Evolutionary conservation across 495 filamentous ascomycete genomes (phyloP), one percentile per base, ranked within the genome.

Genomic region (Annulohypoxylon stygium): DNA sequence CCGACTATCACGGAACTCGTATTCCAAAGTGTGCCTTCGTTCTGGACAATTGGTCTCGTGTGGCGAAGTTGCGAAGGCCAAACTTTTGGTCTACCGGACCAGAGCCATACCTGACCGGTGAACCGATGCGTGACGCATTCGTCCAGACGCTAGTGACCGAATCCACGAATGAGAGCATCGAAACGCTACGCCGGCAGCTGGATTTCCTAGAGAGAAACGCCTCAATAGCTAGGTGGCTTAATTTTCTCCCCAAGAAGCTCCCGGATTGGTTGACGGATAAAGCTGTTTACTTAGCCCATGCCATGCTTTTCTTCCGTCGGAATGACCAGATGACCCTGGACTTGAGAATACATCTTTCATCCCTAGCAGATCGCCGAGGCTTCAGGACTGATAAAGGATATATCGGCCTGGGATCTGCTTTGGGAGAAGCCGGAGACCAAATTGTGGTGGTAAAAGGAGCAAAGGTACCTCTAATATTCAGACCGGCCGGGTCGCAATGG

Each of bases 391-490:
- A 59, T 1, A 69, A 63, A 54, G 71, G 71, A 33, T 70, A 74
- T 54, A 74, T 74, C 30, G 66, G 71, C 18, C 34, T 74, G 12
- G 71, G 71, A 58, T 66, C 71, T 65, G 66, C 71, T 36, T 59
- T 74, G 54, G 57, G 50, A n/a, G 71, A 70, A 45, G 66, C 51
- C 3, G 71, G 67, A 12, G 71, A 74, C 23, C 55, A 74, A 23
- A 51, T 74, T n/a, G 66, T 58, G n/a, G 66, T 74, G n/a, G 66
- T 74, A 20, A 61, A 69, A 37, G 71, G 71, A 7, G 71, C 71
- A 16, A 74, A 62, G 26, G 66, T 74, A 14, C 66, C 71, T 36
- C 55, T 74, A 18, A 36, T 74, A 33, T 12, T 74, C n/a, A 69
- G 71, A 18, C 16, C 60, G 18, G 64, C 26, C 3, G 61, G 26